Evolutionary conservation across 202 grass and related monocot genomes (phyloP), one percentile per base, ranked within the genome.

Genomic region (Setaria viridis): DNA sequence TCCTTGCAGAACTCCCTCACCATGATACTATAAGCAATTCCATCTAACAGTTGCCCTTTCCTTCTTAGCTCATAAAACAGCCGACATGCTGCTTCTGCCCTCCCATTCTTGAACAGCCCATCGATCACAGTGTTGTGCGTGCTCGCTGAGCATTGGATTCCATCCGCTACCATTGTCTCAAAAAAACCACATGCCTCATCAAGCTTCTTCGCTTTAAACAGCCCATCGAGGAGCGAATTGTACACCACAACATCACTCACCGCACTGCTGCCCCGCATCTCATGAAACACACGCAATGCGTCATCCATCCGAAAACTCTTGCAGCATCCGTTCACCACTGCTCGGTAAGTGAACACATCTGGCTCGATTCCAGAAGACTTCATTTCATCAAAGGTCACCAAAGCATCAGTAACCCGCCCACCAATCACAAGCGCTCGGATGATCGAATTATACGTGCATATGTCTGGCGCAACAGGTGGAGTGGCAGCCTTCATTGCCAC

Each of bases 111-210:
- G 78, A 98, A 98, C 47, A 98, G 87, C 29, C 95, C 95, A 71
- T 98, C 89, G 1, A 98, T 98, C 20, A 98, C 82, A 5, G 80
- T 95, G 71, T 95, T 95, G 84, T 95, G 91, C 4, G 95, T 95
- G 83, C 79, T 92, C 0, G 82, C 91, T 1, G 93, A 94, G 85
- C 93, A 94, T 71, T 81, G 91, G 42, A 94, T 82, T 45, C 93
- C 95, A 80, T 95, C 89, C 2, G 78, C 85, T 62, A 89, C 87
- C 93, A 98, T 95, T 74, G 84, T 95, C 74, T 98, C 95, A 9
- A 98, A 95, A 46, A 98, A 88, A 0, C 84, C 68, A 11, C 93
- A 95, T 32, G 95, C 95, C 55, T 98, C 93, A 37, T 92, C 82
- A 75, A 98, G 95, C 83, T 77, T 95, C 77, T 91, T 89, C 30